Base-by-base conservation (phyloP, 495 filamentous ascomycete genomes). In the Cairneyella variabilis region DNA sequence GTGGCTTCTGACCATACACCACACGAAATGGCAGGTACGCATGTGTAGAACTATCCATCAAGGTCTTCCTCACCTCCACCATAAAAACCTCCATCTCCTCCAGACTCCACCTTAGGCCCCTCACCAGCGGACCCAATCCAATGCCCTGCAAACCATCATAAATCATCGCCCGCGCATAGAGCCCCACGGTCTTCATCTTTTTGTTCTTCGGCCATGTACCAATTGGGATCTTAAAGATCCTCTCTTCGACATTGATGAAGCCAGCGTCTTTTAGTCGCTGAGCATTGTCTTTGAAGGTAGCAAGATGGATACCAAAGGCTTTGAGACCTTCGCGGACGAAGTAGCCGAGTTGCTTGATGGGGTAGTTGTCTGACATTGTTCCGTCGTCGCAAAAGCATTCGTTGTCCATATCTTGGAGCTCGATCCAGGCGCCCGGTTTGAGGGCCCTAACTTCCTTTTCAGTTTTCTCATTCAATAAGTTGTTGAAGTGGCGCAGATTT, bases 371-470 rank as follows among this genome's bases (percentile, higher is more conserved):
- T 1, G 37, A 27, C 38, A 59, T 34, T 7, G 56, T 46, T 23
- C 30, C 22, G 21, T 59, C 57, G n/a, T 59, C 57, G 16, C 38
- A 54, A 5, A 40, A n/a, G 7, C 22, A 3, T 21, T 38, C 16
- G 12, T n/a, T 20, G 49, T 83, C 72, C 39, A 79, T 70, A 4
- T 83, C 76, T 34, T 80, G 73, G 20, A 83, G 71, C 64, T 88
- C 85, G 51, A 82, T 65, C 53, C 72, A 84, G 26, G 82, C 84
- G 16, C 80, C 76, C 3, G 83, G 81, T 21, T 73, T 71, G 2
- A 83, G 14, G 23, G 20, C 17, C 18, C 14, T 34, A 34, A 38
- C 36, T 38, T 14, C 14, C 36, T 14, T 5, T 14, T 38, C n/a
- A n/a, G n/a, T 3, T 16, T 14, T 38, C n/a, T 12, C n/a, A 38